Percentiles rank a stretch among this genome's conserved stretches.
Conservation (phyloP, 2,329 filamentous ascomycete genomes). For the Chaetoscypha palmicola region DNA sequence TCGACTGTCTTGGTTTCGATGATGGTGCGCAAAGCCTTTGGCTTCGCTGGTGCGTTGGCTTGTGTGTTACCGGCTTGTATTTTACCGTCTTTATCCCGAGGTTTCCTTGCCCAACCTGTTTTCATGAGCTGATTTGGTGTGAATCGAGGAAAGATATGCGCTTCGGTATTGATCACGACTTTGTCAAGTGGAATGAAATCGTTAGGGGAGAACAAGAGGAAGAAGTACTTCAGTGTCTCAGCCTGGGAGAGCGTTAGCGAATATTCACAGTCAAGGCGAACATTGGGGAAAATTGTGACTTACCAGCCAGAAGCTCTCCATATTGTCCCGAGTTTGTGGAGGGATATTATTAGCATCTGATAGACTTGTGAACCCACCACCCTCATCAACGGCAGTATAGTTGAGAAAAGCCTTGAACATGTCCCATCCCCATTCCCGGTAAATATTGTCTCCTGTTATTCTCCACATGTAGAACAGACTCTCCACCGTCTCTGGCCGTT, state of each 20-base stretch:
- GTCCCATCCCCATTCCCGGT: conserved; percentile 96
- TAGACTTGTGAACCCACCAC: conserved; percentile 76
- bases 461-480: conserved; percentile 98
- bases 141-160: conserved; percentile 83
- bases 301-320: conserved; percentile 98
- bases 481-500: conserved; percentile 94
- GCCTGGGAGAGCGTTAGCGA: conserved; percentile 47
- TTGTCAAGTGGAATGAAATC: conserved; percentile 79
- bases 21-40: background rate
- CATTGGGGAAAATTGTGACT: conserved; percentile 33
- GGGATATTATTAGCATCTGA: conserved; percentile 67
- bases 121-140: conserved; percentile 69
- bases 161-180: conserved; percentile 93
- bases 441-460: conserved; percentile 82
- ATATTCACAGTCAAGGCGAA: conserved; percentile 2
- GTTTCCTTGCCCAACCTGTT: conserved; percentile 74
- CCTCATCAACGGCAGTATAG: conserved; percentile 71
- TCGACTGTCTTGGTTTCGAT: conserved; percentile 12
- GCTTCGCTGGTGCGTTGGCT: conserved; percentile 17
- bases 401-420: conserved; percentile 93
- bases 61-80: conserved; percentile 30
- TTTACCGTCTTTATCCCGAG: conserved; percentile 39
- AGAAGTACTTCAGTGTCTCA: conserved; percentile 97
- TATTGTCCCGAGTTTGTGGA: conserved; percentile 70
- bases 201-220: conserved; percentile 80